Evolutionary conservation across 257 asterid genomes (phyloP), one percentile per base, ranked within the genome.

Genomic region (Nicotiana tomentosiformis): DNA sequence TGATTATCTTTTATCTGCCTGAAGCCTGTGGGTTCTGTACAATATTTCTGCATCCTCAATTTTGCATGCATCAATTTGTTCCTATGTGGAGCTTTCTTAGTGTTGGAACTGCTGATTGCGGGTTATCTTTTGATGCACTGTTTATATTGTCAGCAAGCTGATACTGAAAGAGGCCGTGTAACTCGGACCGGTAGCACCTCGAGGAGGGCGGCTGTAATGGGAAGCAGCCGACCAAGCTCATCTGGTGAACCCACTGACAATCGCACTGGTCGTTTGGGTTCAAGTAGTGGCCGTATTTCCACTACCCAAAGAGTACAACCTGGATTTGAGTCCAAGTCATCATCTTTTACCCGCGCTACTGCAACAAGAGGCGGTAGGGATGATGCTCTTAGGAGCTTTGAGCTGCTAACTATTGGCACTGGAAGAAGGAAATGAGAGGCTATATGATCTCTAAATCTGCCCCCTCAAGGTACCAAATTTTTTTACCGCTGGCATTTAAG

Each of bases 181-280:
- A 82, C 93, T 35, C 92, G 97, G 86, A 66, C 92, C 1, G 91
- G 89, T 69, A 92, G 94, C 83, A 69, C 89, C 68, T 93, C 98
- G 57, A 93, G 89, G 88, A 91, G 94, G 90, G 92, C 91, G 90
- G 92, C 91, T 20, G 86, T 88, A 20, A 60, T 84, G 82, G 87
- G 95, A 80, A 90, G 90, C 90, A 90, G 93, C 90, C 80, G 97
- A 81, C 97, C 94, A 32, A 92, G 93, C 90, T 91, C 97, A 23
- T 85, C 95, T 0, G 97, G 95, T 9, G 97, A 92, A 81, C 91
- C 93, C 69, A 82, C 87, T 46, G 95, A 92, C 18, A 90, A 70
- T 56, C 93, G 90, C 49, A 85, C 84, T 37, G 80, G 89, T 70
- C 89, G 93, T 72, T 84, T 90, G 62, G 90, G 92, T 61, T 82